Base-by-base conservation (phyloP, 2,329 filamentous ascomycete genomes). In the Botryosphaeria dothidea region DNA sequence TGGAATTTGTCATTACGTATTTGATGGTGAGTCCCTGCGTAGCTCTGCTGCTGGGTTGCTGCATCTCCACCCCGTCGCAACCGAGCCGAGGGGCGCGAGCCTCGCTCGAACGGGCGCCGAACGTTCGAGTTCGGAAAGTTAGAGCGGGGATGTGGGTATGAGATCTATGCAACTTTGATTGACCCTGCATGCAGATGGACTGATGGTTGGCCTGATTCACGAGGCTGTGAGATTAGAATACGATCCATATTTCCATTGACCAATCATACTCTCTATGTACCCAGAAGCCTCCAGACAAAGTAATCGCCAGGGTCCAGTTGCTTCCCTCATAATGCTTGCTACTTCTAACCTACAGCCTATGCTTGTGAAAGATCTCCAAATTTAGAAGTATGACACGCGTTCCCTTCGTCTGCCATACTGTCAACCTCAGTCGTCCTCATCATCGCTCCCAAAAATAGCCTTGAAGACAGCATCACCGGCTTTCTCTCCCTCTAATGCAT, bases 401-500 rank as follows among this genome's bases (percentile, higher is more conserved):
- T 34, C 27, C 11, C 27, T n/a, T 27, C 8, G 4, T 4, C 46
- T 29, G 46, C 46, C n/a, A 17, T 17, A 3, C 46, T 27, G 4
- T 8, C 25, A 36, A 3, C 21, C 58, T 38, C 41, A 52, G 15
- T 86, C 80, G 64, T 92, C 90, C 70, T 92, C 90, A 68, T 90
- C 90, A 72, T 91, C 91, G 74, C 93, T 92, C 5, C 93, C 94
- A 84, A 98, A 98, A 31, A 98, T 93, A n/a, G 92, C 92, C 70
- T 87, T 92, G 71, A 97, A 93, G 0, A 97, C 89, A 48, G 91
- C 91, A 56, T 93, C 92, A 17, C 90, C 88, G 0, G 93, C 91
- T 62, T 87, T 85, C 71, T 88, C 83, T 0, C 85, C 89, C 72
- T 96, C 91, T 9, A 96, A 73, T 3, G 90, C 91, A 65, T 92